Conservation (phyloP, 2,329 filamentous ascomycete species). For the Ilyonectria mors-panacis region DNA sequence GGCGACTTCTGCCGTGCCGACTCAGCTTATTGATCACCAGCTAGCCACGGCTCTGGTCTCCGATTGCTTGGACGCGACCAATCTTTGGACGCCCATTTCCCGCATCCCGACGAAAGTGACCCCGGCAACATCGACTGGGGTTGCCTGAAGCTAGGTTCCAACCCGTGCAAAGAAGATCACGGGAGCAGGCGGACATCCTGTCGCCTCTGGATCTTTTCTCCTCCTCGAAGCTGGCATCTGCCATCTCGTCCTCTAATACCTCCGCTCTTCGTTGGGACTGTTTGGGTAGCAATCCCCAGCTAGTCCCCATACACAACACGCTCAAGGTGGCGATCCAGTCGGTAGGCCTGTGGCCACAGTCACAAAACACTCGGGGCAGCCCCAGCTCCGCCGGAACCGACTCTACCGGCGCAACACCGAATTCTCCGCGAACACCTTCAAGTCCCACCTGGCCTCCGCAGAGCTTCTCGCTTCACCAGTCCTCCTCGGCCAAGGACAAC, state of each 20-base stretch:
- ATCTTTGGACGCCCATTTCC: conserved; percentile 29
- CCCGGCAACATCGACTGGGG: conserved; percentile 26
- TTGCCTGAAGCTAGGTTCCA: conserved; percentile 20
- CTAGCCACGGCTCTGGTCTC: conserved; percentile 31
- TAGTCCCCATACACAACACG: conserved; percentile 47
- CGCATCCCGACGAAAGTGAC: conserved; percentile 23
- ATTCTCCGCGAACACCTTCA: conserved; percentile 54
- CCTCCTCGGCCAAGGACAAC: conserved; percentile 41
- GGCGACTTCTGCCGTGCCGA: conserved; percentile 28
- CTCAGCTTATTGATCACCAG: conserved; percentile 38
- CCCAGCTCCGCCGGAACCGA: conserved; percentile 51
- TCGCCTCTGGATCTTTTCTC: conserved; percentile 8
- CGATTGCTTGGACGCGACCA: conserved; percentile 33
- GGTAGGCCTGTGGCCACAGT: conserved; percentile 54
- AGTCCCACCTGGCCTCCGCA: conserved; percentile 52
- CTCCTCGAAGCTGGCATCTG: conserved; percentile 20
- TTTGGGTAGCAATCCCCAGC: conserved; percentile 54
- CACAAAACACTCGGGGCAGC: conserved; percentile 50
- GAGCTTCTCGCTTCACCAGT: conserved; percentile 39
- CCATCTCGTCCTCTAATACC: conserved; percentile 13
- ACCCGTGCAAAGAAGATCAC: conserved; percentile 9
- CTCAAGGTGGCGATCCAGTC: conserved; percentile 54
- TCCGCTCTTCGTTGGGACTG: conserved; percentile 48
- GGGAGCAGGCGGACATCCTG: conserved; percentile 14
- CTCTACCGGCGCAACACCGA: conserved; percentile 52